phyloP scores from a whole-genome alignment of 1,284 basidiomycete genomes.

The Ustilago trichophora region DNA sequence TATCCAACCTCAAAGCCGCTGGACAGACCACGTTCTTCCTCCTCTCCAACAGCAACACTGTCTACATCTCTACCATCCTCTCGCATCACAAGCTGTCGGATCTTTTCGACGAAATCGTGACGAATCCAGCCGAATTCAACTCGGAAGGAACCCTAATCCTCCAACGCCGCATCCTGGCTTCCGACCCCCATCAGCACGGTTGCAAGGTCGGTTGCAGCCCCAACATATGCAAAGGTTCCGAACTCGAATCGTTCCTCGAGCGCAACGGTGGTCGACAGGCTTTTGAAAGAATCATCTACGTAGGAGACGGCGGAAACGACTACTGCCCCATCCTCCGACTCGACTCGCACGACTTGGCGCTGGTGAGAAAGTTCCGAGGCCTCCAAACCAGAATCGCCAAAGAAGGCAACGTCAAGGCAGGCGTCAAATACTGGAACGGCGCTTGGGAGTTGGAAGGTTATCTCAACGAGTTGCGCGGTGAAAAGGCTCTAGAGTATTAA shows the following conservation, averaged over 20 bases:
- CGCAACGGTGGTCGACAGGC: conserved; percentile 72
- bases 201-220: conserved; percentile 89
- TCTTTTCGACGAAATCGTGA: conserved; percentile 86
- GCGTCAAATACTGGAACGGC: conserved; percentile 61
- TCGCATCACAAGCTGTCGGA: conserved; percentile 12
- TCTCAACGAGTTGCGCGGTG: conserved; percentile 28
- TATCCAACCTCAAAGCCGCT: conserved; percentile 77
- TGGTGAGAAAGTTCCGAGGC: conserved; percentile 61
- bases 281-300: conserved; percentile 85
- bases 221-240: conserved; percentile 99
- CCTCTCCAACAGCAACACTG: conserved; percentile 90
- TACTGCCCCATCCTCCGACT: conserved; percentile 89
- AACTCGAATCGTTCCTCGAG: conserved; percentile 81
- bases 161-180: conserved; percentile 78
- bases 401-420: conserved; percentile 54
- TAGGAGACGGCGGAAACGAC: conserved; percentile 95
- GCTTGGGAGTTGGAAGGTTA: conserved; percentile 64
- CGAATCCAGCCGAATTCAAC: conserved; percentile 89
- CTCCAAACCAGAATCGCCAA: conserved; percentile 59
- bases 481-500: conserved; percentile 24
- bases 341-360: conserved; percentile 51
- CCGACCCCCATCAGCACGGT: conserved; percentile 74
- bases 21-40: conserved; percentile 75
- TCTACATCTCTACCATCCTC: conserved; percentile 83
- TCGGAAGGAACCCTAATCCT: conserved; percentile 79